Conservation (phyloP, 1,284 basidiomycete genomes). For the Heterobasidion irregulare region DNA sequence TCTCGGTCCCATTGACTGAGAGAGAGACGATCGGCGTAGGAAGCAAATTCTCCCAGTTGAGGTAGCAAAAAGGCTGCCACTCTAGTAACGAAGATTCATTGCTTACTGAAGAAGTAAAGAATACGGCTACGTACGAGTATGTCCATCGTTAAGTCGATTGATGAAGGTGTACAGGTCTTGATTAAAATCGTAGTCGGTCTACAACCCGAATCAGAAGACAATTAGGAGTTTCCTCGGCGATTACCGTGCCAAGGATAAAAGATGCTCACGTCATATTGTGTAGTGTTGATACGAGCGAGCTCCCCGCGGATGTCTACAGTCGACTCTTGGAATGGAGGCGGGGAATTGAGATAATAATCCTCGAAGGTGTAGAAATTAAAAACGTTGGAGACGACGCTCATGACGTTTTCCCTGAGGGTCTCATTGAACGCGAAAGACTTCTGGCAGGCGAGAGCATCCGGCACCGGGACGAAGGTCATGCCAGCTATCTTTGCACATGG, state of each 20-base stretch:
- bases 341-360: conserved; percentile 50
- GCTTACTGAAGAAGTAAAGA: background rate
- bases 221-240: background rate
- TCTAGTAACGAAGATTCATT: conserved; percentile 21
- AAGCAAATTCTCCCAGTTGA: conserved; percentile 45
- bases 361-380: conserved; percentile 64
- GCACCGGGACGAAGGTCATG: conserved; percentile 36
- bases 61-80: conserved; percentile 54
- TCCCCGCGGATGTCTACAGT: conserved; percentile 45
- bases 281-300: conserved; percentile 38
- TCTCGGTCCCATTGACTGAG: conserved; percentile 41
- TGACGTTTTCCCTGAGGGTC: conserved; percentile 50
- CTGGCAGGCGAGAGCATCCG: conserved; percentile 49
- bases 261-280: conserved; percentile 32
- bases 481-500: conserved; percentile 45
- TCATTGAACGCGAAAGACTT: conserved; percentile 60
- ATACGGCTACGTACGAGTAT: conserved; percentile 38
- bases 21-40: conserved; percentile 52
- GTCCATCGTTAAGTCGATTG: conserved; percentile 54
- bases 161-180: conserved; percentile 48
- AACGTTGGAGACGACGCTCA: conserved; percentile 42
- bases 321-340: conserved; percentile 52
- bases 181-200: conserved; percentile 37
- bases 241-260: background rate
- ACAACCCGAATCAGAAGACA: background rate